Percentiles rank a stretch among this genome's conserved stretches.
Conservation (phyloP, 768 basidiomycete genomes). For the Xerocomellus dryophilus region DNA sequence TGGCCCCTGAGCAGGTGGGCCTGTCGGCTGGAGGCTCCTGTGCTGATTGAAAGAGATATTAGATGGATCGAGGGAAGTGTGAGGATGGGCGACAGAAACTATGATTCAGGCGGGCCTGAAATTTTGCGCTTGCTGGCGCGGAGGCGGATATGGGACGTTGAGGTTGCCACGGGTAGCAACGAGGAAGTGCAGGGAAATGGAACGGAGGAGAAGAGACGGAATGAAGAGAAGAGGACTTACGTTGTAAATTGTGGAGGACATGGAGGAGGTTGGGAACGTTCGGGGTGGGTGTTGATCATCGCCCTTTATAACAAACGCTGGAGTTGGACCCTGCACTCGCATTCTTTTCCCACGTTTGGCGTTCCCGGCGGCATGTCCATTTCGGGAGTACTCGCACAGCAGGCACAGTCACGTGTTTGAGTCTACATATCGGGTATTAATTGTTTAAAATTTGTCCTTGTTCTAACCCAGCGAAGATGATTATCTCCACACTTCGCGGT, state of each 20-base stretch:
- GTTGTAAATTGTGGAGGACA: conserved; percentile 40
- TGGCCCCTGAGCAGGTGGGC: conserved; percentile 42
- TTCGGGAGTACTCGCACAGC: conserved; percentile 22
- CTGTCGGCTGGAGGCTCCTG: conserved; percentile 53
- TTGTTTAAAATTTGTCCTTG: conserved; percentile 9
- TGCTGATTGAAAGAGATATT: conserved; percentile 36
- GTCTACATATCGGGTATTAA: conserved; percentile 18
- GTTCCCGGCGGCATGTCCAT: conserved; percentile 35
- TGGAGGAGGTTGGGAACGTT: conserved; percentile 37
- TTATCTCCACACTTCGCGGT: conserved; percentile 14
- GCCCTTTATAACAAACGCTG: conserved; percentile 38
- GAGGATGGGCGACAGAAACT: neutral
- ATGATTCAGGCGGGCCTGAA: conserved; percentile 8
- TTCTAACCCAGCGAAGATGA: conserved; percentile 25
- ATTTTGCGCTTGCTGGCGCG: conserved; percentile 24
- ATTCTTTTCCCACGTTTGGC: conserved; percentile 36
- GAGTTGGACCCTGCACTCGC: conserved; percentile 33
- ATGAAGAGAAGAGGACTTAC: conserved; percentile 23
- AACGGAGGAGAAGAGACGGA: neutral
- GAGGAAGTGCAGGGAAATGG: neutral
- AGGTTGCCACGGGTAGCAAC: neutral
- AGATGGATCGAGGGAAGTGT: conserved; percentile 9
- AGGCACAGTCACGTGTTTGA: conserved; percentile 32
- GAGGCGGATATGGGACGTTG: neutral
- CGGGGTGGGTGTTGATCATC: conserved; percentile 39